Base-by-base conservation (phyloP, 176 grass and related monocot genomes). In the Tillandsia fasciculata region DNA sequence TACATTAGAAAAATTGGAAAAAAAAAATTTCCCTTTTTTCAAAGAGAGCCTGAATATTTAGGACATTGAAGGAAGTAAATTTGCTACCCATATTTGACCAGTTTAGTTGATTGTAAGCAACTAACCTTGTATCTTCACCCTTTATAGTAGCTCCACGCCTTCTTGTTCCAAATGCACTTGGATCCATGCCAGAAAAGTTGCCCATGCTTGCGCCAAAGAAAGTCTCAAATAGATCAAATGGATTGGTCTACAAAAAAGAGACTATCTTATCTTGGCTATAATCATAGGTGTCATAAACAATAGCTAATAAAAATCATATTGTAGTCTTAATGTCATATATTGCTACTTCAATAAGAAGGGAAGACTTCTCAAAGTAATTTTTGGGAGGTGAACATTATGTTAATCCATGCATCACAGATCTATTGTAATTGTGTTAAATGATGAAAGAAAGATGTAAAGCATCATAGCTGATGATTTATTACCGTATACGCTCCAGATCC, bases 171-270 rank as follows among this genome's bases (percentile, higher is more conserved):
- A 90, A 92, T 56, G 86, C 26, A 48, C 74, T 71, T 76, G 87
- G 94, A 68, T 92, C 94, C 89, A 97, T 87, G 47, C 89, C 84
- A 77, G 89, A 81, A 83, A 97, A 97, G 3, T 81, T 81, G 59
- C 89, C 86, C 94, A 97, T 97, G 84, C 82, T 97, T 74, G 86
- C 77, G 74, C 94, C 94, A 59, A 97, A 97, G 76, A 97, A 97
- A 76, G 86, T 90, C 69, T 97, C 89, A 29, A 97, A 97, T 52
- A 97, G 83, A 85, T 97, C 94, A 48, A 97, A 97, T 64, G 94
- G 93, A 90, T 97, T 97, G 42, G 84, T 85, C 93, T 97, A 81
- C 71, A 71, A 70, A 49, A 20, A 76, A 22, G 63, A 76, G 48
- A 65, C 50, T 69, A 24, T 24, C 24, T 71, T 28, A 64, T 70